Base-by-base conservation (phyloP, 768 basidiomycete genomes). In the Leccinum arenicola region DNA sequence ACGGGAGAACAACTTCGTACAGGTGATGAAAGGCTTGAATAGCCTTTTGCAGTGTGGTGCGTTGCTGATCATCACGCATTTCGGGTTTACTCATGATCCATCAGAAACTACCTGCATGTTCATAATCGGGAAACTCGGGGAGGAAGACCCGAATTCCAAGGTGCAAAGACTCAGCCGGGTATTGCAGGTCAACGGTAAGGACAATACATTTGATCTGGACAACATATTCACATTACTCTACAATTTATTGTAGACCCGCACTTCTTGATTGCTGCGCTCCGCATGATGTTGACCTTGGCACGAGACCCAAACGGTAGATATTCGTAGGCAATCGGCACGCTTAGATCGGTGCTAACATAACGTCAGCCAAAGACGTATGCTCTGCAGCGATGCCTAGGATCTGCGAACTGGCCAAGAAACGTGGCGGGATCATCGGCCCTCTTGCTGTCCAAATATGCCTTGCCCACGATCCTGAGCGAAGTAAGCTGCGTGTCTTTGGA, bases 21-120 rank as follows among this genome's bases (percentile, higher is more conserved):
- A 61, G 21, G 68, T 56, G 17, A 69, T 69, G 68, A 61, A 70
- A 2, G 61, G 65, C 31, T 35, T 69, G 45, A 57, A 17, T 10
- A 62, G 60, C 25, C 29, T 69, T 17, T 25, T 64, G 57, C 49
- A 56, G 10, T 65, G 58, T 11, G 52, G 68, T 69, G 12, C 36
- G 68, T 59, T 40, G 9, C 3, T 35, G 29, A 15, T 47, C 6
- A 12, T 45, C n/a, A 0, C 23, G 25, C 12, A 36, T 40, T 3
- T 21, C 0, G 14, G 5, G 1, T 7, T 33, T 3, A 33, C 29
- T 63, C 1, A 57, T 29, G 5, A 19, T 27, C 11, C 5, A 11
- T 27, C 21, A 68, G 67, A 54, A 19, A 38, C 61, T 23, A 61
- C 62, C 3, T 51, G 36, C 11, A 17, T 12, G 21, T 45, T 6